Base-by-base conservation (phyloP, 2,329 filamentous ascomycete genomes). In the Ilyonectria destructans region DNA sequence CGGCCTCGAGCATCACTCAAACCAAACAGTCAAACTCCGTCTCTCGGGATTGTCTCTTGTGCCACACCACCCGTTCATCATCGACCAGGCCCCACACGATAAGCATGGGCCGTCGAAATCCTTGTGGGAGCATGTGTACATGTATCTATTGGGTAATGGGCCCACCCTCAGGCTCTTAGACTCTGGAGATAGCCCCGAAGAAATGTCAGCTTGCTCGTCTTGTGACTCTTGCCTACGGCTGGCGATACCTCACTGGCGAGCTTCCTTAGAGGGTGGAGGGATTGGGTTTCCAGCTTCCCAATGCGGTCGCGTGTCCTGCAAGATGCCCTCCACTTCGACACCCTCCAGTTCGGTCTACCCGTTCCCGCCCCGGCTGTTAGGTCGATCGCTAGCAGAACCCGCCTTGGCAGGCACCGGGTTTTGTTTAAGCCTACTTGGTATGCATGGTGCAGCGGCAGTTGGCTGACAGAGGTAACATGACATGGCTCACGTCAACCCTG, bases 101-200 rank as follows among this genome's bases (percentile, higher is more conserved):
- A 66, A 61, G 64, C 64, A 58, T 58, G 58, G 63, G 52, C 35
- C 58, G 58, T 35, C 19, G 10, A 33, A 31, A 54, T 37, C 48
- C 52, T 35, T 66, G 58, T 62, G 33, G 54, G 51, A 13, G 58
- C 58, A 61, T 29, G 51, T 31, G 35, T 43, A 62, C 64, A 66
- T 17, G 45, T 37, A 62, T 58, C 29, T 52, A 66, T 66, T 66
- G 64, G 49, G 58, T 66, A 57, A 66, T 62, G 58, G 58, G 51
- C 40, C 64, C 58, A 66, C 64, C 37, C 9, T 6, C 17, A 33
- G 17, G 21, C 17, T 6, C 29, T n/a, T 9, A n/a, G 17, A 52
- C 17, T 6, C 29, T n/a, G 10, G 13, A 46, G 33, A 65, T 59
- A 37, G 31, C 31, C 49, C 40, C 43, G 43, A 45, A 45, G 43